Evolutionary conservation across 768 basidiomycete genomes (phyloP), one percentile per base, ranked within the genome.

Genomic region (Boletus eberwhitei): DNA sequence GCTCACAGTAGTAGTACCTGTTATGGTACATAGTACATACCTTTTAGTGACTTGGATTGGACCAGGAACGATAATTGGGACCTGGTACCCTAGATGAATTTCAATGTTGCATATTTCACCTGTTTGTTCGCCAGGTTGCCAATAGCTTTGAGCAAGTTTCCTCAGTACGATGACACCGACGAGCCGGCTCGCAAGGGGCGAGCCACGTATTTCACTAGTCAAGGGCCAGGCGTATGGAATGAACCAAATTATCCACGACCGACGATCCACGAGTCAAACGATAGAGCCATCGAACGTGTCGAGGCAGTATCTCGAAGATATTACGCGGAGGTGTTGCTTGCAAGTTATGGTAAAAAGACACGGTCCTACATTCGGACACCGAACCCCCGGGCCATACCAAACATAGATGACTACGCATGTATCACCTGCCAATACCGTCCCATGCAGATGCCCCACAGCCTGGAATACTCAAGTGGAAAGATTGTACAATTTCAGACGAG

Each of bases 381-480:
- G 17, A 21, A 42, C n/a, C 26, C 44, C 22, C 22, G 3, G 3
- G 2, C 22, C 48, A 22, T 48, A 44, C 34, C 57, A 17, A 50
- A 50, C 48, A 57, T 51, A 57, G 53, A 69, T 67, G 67, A 54
- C 59, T 54, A 36, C 53, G 42, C 51, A 71, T 72, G 64, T 59
- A 50, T 53, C 53, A 61, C 57, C 58, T 53, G 42, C 47, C 60
- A 55, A 54, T 39, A 47, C 13, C 58, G 31, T 44, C 50, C 50
- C 54, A 54, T 49, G 54, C 51, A 54, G 66, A 61, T 41, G 16
- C 51, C 54, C 49, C 37, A 38, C 61, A 40, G 13, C 48, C 53
- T 32, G 58, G 57, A 19, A 21, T 36, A 41, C 38, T 48, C 51
- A 57, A 62, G 44, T 56, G 41, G 36, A 55, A 40, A 35, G 51